Evolutionary conservation across 192 early-diverging fungal species (phyloP), one percentile per base, ranked within the genome.

Genomic region (Dissophora ornata): DNA sequence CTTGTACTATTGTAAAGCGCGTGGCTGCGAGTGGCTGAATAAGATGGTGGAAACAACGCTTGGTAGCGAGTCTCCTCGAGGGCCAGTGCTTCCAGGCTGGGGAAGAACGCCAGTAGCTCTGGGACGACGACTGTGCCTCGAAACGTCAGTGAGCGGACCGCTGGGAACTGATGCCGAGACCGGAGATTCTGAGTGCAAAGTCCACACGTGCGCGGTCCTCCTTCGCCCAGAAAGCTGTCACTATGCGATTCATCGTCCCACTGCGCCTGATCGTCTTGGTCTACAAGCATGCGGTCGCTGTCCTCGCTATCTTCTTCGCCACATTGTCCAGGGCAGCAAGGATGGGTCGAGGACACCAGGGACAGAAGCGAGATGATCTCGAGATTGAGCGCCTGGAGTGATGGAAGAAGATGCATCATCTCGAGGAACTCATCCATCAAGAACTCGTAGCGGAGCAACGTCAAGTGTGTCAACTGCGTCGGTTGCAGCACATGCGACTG

Each of bases 351-450:
- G 21, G 19, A 57, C 3, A 1, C 16, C 36, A 57, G 33, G 9
- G 51, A 46, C 4, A 56, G 19, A 22, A 62, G 11, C 7, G 57
- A 49, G n/a, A 44, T 24, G 26, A 69, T 44, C 10, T 71, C 59
- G 24, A 71, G 34, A 41, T 71, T 60, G 18, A 71, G 18, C 16
- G 33, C 48, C 29, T 71, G 50, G 0, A 71, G 19, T 3, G 51
- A 52, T 15, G 58, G 58, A 21, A 71, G 25, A 6, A 62, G 60
- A 16, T 48, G 53, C 33, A 71, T 62, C 53, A 62, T 41, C 36
- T 57, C 60, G n/a, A 71, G 28, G 25, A 60, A 62, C 45, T 71
- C 69, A 18, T 55, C 34, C 69, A 62, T 32, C 26, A 29, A 24
- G 26, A 71, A 71, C 44, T 71, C 55, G 38, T 71, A 71, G 6